Evolutionary conservation across 257 asterid genomes (phyloP), one percentile per base, ranked within the genome.

Genomic region (Misopates orontium): DNA sequence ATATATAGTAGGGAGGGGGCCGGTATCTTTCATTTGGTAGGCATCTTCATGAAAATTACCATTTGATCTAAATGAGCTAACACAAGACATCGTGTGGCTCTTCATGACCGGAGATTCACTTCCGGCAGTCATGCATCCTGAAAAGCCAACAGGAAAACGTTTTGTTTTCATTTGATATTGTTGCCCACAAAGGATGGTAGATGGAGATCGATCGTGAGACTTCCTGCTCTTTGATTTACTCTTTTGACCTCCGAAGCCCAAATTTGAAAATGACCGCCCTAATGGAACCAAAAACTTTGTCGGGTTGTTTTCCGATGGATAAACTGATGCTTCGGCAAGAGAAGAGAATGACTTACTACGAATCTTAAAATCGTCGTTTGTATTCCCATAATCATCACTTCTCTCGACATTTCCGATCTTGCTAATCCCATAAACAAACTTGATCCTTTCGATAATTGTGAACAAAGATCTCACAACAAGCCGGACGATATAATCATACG

Each of bases 221-320:
- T 78, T 85, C 53, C 31, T 78, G 73, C 57, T 77, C 75, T 75
- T 85, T 18, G 72, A 76, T 68, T 69, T 75, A 41, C 73, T 73
- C 78, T 82, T 89, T 42, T 72, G 80, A 28, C 74, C 68, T 39
- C 78, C 78, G 17, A 78, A 57, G 41, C 91, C 90, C 73, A 87
- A 67, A 75, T 76, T 83, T n/a, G 98, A 89, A 62, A 84, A 80
- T 17, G 96, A 80, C 75, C 95, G 85, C 69, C 90, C 95, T 60
- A 85, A n/a, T 49, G 82, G 67, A 63, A 73, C 70, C 42, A 77
- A 71, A 21, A 78, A 78, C 48, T 77, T 66, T 4, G 71, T 44
- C 18, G 62, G 18, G 66, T 78, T 80, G 64, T 63, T 84, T 47
- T 75, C 86, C 41, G 71, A 84, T 8, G 82, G 75, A 68, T 74